Base-by-base conservation (phyloP, 2,329 filamentous ascomycete genomes). In the Calonectria hongkongensis region DNA sequence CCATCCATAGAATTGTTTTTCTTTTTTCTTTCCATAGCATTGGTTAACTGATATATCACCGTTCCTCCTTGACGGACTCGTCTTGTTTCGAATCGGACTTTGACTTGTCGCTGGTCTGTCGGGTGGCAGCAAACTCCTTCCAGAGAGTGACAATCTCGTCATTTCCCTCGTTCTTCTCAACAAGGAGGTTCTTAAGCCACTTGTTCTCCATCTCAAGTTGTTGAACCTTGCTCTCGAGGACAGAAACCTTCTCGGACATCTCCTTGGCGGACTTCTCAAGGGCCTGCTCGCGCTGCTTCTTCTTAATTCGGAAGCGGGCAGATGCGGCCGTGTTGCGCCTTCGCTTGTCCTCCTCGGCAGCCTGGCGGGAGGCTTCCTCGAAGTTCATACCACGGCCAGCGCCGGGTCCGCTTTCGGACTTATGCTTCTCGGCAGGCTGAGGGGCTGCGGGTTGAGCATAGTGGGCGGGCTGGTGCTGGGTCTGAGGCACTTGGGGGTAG, bases 231-330 rank as follows among this genome's bases (percentile, higher is more conserved):
- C 89, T 89, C 85, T 97, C 94, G 8, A 98, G 89, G 21, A 88
- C 87, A 21, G 90, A 88, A 65, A 96, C 94, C 86, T 95, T 95
- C 56, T 97, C 94, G 33, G 91, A 91, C 85, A 96, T 94, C 78
- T 97, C 95, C 84, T 95, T 95, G 79, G 95, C 93, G 4, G 92
- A 93, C 80, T 92, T 92, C 84, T 96, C 94, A 66, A 97, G 91
- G 10, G 94, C 93, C 84, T 96, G 94, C 87, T 98, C 95, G 64
- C 95, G 93, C 86, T 97, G 94, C 91, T 98, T 98, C 93, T 98
- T 98, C 92, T 98, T 98, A 82, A 97, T 92, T 72, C 95, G 93
- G 89, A 98, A 98, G 63, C 95, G 93, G 21, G 95, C 95, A 76
- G 93, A 95, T 68, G 95, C 95, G 39, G 95, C 95, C 2, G 95